Conservation (phyloP, 441 rosid genomes). For the Caryocar brasiliense region DNA sequence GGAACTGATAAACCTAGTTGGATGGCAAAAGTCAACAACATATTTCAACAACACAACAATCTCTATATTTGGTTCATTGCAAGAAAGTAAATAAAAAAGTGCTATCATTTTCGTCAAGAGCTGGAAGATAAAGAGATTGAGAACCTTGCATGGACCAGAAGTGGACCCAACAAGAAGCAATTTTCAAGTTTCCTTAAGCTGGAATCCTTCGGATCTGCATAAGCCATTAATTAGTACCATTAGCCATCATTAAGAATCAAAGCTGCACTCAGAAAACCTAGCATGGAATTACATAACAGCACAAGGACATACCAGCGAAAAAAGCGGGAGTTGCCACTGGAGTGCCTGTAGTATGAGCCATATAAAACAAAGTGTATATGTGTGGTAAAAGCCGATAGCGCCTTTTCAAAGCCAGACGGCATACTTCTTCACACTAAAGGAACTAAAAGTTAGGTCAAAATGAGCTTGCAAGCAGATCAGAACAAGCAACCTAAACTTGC, state of each 20-base stretch:
- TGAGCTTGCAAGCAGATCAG: neutral
- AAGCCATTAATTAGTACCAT: conserved; percentile 3
- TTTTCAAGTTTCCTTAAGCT: conserved; percentile 61
- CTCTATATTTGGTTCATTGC: too few species aligned
- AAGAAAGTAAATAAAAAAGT: too few species aligned
- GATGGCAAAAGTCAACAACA: too few species aligned
- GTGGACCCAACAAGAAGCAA: conserved; percentile 82
- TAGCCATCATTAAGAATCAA: conserved; percentile 1
- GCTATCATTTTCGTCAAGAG: too few species aligned
- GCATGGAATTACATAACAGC: conserved; percentile 3
- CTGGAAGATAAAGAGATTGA: conserved; percentile 11
- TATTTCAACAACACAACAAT: too few species aligned
- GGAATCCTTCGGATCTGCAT: conserved; percentile 70
- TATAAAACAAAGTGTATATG: conserved; percentile 77
- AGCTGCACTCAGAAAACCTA: neutral
- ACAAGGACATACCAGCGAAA: conserved; percentile 58
- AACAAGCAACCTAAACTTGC: conserved; percentile 1
- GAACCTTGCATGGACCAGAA: conserved; percentile 69
- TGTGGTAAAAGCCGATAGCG: conserved; percentile 84
- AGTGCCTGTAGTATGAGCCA: conserved; percentile 74
- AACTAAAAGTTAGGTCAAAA: conserved; percentile 11
- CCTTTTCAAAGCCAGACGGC: conserved; percentile 83
- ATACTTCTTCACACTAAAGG: conserved; percentile 84
- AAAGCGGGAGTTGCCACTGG: conserved; percentile 78
- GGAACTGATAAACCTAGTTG: too few species aligned